Base-by-base conservation (phyloP, 2,329 filamentous ascomycete genomes). In the Ophiocordyceps polyrhachis-furcata region DNA sequence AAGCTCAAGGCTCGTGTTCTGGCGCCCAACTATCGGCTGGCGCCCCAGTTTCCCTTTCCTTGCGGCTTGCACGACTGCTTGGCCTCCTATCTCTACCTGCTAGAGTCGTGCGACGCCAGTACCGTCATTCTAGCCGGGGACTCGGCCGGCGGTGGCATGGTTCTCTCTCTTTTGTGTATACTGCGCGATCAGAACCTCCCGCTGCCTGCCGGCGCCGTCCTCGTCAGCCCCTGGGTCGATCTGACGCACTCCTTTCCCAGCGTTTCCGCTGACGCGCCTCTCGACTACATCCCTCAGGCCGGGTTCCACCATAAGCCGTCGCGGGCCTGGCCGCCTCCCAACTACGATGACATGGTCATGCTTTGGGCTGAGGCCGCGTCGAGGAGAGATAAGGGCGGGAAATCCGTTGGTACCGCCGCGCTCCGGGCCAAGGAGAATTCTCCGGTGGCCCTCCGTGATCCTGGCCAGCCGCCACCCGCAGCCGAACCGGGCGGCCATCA, bases 191-290 rank as follows among this genome's bases (percentile, higher is more conserved):
- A 83, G 57, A 81, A 79, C 0, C 67, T 94, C 14, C 83, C 89
- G 6, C 62, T 95, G 23, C 91, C 91, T 1, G 88, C 91, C 2
- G 91, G 91, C 1, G 88, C 83, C 5, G 79, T 96, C 41, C 68
- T 96, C 38, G 83, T 96, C 44, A 94, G 86, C 43, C 91, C 91
- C 1, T 98, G 91, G 91, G 87, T 89, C 9, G 91, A 98, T 58
- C 65, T 96, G 44, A 93, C 86, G 0, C 89, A 96, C 58, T 95
- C 88, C 0, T 96, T 96, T 50, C 91, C 91, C 0, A 95, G 88
- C 51, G 73, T 94, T n/a, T 73, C 76, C 2, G 74, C 69, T 5
- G 76, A 86, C 38, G 78, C 75, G 43, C 74, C 76, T 1, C 62
- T 85, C 43, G 91, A 98, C 58, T 96, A 95, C 53, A 89, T 98